phyloP scores from a whole-genome alignment of 2,329 filamentous ascomycete species.

The Aspergillus uvarum region DNA sequence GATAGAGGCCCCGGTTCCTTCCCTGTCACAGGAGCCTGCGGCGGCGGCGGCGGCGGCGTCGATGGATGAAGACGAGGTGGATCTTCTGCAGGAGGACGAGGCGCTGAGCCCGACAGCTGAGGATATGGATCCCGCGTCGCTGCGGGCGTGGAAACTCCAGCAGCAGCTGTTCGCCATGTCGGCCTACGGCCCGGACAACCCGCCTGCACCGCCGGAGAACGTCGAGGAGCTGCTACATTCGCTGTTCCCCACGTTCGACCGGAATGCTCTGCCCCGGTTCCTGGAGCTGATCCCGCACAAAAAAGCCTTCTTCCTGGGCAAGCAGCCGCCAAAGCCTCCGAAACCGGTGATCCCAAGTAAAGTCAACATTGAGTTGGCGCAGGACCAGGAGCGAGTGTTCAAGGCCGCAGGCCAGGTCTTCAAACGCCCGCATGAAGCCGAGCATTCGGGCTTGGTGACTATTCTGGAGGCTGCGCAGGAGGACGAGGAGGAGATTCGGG shows the following conservation, averaged over 20 bases:
- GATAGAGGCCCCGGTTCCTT: neutral
- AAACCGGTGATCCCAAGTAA: slow-evolving; percentile 85
- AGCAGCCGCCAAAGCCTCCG: slow-evolving; percentile 74
- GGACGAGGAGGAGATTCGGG: slow-evolving; percentile 51
- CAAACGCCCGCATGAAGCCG: slow-evolving; percentile 51
- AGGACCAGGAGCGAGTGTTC: slow-evolving; percentile 84
- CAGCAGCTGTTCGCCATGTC: slow-evolving; percentile 50
- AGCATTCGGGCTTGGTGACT: slow-evolving; percentile 57
- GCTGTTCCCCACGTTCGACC: slow-evolving; percentile 78
- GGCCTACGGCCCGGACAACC: slow-evolving; percentile 55
- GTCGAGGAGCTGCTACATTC: slow-evolving; percentile 74
- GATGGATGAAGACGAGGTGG: slow-evolving; percentile 30
- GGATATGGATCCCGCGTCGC: slow-evolving; percentile 43
- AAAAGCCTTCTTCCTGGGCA: slow-evolving; percentile 73
- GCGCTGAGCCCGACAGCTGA: slow-evolving; percentile 30
- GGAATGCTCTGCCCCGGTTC: slow-evolving; percentile 72
- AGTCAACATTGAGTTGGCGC: slow-evolving; percentile 78
- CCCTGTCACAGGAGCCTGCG: slow-evolving; percentile 14
- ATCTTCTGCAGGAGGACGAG: slow-evolving; percentile 28
- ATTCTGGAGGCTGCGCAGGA: slow-evolving; percentile 48
- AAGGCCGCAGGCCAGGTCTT: slow-evolving; percentile 65
- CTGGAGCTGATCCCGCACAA: slow-evolving; percentile 80
- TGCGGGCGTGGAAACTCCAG: slow-evolving; percentile 48
- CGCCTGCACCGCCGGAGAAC: slow-evolving; percentile 68
- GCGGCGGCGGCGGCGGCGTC: slow-evolving; percentile 3